Conservation (phyloP, 2,329 filamentous ascomycete species). For the Aspergillus tamarii region DNA sequence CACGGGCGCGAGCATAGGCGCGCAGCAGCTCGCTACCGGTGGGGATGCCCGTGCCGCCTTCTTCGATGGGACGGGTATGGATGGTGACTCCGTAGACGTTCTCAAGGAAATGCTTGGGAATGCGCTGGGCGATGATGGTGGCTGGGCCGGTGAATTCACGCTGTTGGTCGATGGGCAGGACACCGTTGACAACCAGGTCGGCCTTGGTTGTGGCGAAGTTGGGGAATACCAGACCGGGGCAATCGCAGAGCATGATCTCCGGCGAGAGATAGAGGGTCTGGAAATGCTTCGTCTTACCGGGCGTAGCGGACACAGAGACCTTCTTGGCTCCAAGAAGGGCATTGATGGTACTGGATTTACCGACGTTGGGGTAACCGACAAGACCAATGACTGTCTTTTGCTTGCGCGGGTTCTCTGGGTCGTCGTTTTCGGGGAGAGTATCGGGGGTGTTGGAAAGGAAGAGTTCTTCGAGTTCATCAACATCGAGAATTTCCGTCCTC, state of each 20-base stretch:
- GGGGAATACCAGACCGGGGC: constrained; percentile 95
- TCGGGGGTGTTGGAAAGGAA: constrained; percentile 76
- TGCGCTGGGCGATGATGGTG: constrained; percentile 77
- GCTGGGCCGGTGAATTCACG: constrained; percentile 89
- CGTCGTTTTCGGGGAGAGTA: constrained; percentile 47
- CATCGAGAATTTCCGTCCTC: constrained; percentile 78
- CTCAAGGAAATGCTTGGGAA: constrained; percentile 87
- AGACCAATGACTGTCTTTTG: constrained; percentile 86
- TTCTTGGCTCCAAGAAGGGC: constrained; percentile 98
- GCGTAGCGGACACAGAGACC: constrained; percentile 95
- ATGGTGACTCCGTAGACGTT: constrained; percentile 94
- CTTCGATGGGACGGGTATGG: constrained; percentile 75
- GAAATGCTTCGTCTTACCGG: constrained; percentile 99
- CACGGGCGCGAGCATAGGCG: constrained; percentile 84
- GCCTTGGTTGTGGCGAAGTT: constrained; percentile 97
- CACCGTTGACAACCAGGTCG: constrained; percentile 91
- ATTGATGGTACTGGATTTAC: constrained; percentile 99
- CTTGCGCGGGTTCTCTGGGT: constrained; percentile 49
- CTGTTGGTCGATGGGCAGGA: constrained; percentile 94
- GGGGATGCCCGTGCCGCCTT: constrained; percentile 86
- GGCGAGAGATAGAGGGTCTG: constrained; percentile 95
- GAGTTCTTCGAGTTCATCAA: constrained; percentile 87
- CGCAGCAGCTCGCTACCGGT: constrained; percentile 83
- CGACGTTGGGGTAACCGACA: constrained; percentile 97
- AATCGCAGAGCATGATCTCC: constrained; percentile 91